Base-by-base conservation (phyloP, 371 early-diverging fungal species). In the Mucor indicus region DNA sequence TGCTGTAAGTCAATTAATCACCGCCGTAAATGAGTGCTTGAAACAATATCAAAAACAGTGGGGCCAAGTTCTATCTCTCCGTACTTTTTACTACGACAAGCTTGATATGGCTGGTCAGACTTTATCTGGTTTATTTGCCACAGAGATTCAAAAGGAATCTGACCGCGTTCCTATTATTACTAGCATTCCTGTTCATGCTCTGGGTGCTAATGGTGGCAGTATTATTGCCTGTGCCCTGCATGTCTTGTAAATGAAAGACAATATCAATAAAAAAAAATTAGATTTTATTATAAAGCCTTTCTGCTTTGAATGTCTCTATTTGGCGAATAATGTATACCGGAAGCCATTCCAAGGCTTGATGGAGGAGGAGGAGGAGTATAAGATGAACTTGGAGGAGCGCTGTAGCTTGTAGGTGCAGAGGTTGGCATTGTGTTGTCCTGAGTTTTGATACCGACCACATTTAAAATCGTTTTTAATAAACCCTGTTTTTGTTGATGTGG, bases 401-500 rank as follows among this genome's bases (percentile, higher is more conserved):
- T 38, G 19, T 33, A 35, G 12, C 45, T 39, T 29, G 19, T 22
- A n/a, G 43, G 24, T 12, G 50, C n/a, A 29, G 36, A 35, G 1
- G 44, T 15, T 3, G 50, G 45, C 25, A 50, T 50, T 10, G 50
- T 15, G 11, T 42, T 37, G n/a, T 60, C 60, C 29, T 50, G 50
- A 10, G 15, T 38, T 25, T 60, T 60, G 2, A 60, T 47, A 21
- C 60, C 60, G 4, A 47, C 17, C 20, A 20, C 42, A 31, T 31
- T 46, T 9, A 60, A 23, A 4, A 60, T 13, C 0, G 38, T 55
- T 23, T 55, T 60, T 42, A 60, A 42, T 22, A 60, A 47, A 3
- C 60, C 55, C 25, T 55, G 60, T 8, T 60, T 60, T 21, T 55
- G 44, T 19, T 60, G 54, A 16, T 36, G 27, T 11, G 54, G 54